phyloP scores from a whole-genome alignment of 805 yeast genomes.

The Priceomyces haplophilus region DNA sequence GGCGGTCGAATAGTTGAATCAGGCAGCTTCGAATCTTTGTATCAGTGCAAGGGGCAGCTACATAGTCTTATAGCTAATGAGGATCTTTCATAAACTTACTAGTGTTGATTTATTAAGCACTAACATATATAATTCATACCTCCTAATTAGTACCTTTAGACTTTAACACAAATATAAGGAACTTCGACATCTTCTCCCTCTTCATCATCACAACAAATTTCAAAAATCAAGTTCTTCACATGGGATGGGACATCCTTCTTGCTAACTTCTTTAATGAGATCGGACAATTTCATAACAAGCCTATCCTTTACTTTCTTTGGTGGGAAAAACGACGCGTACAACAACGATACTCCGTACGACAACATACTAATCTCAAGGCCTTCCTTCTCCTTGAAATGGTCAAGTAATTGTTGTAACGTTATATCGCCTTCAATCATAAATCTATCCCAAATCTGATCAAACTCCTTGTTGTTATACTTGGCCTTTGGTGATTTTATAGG shows the following conservation, averaged over 20 bases:
- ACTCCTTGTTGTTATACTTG: conserved; percentile 70
- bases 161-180: conserved; percentile 71
- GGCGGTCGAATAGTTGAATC: conserved; percentile 48
- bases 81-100: not conserved
- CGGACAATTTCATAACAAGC: conserved; percentile 60
- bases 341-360: conserved; percentile 82
- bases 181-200: conserved; percentile 95
- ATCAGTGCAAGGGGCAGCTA: conserved; percentile 22
- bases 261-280: conserved; percentile 78
- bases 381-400: conserved; percentile 74
- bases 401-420: conserved; percentile 69
- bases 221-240: conserved; percentile 76
- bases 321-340: conserved; percentile 92
- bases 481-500: conserved; percentile 86
- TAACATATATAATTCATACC: too few species aligned
- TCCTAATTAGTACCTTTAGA: conserved; percentile 17
- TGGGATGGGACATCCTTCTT: conserved; percentile 77
- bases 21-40: conserved; percentile 36
- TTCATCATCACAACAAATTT: conserved; percentile 87
- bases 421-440: conserved; percentile 77
- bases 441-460: conserved; percentile 94
- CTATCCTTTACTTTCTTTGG: conserved; percentile 86
- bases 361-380: conserved; percentile 89
- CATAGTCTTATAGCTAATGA: conserved; percentile 8
- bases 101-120: too few species aligned